phyloP scores from a whole-genome alignment of 108 stramenopile genomes.

The Nitzschia sp. region DNA sequence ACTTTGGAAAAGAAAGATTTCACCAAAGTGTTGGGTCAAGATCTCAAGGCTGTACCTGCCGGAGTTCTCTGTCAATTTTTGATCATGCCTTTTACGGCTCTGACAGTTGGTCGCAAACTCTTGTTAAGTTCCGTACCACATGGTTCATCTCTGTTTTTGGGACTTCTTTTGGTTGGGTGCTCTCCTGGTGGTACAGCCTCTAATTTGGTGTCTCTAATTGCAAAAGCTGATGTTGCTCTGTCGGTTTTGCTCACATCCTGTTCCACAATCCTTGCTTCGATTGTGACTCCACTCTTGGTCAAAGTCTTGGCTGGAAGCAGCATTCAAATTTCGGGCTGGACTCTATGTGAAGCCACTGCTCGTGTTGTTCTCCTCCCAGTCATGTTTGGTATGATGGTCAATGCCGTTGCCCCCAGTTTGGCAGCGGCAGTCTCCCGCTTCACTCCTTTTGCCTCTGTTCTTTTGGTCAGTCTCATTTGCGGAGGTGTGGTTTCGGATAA shows the following conservation, averaged over 20 bases:
- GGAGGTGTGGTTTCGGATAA: conserved; percentile 90
- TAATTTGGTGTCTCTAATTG: conserved; percentile 91
- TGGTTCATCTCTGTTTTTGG: conserved; percentile 63
- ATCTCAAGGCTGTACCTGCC: conserved; percentile 65
- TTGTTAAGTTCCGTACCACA: conserved; percentile 45
- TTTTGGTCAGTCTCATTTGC: conserved; percentile 88
- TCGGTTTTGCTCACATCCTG: conserved; percentile 85
- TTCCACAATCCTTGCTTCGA: conserved; percentile 85
- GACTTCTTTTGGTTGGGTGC: conserved; percentile 80
- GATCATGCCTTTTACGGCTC: conserved; percentile 86
- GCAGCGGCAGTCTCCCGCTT: conserved; percentile 62
- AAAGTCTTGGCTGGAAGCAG: conserved; percentile 77
- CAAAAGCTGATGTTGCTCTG: conserved; percentile 93
- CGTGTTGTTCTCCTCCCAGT: conserved; percentile 89
- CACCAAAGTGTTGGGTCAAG: conserved; percentile 46
- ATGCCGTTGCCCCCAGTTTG: conserved; percentile 58
- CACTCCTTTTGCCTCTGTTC: conserved; percentile 81
- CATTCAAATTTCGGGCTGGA: conserved; percentile 64
- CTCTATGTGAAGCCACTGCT: conserved; percentile 71
- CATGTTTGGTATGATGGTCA: conserved; percentile 80
- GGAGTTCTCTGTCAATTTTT: conserved; percentile 89
- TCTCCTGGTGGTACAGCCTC: conserved; percentile 93
- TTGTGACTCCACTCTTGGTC: conserved; percentile 83
- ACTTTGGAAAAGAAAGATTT: conserved; percentile 89
- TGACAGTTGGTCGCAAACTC: conserved; percentile 63